Conservation (phyloP, 2,329 filamentous ascomycete species). For the Pyrenochaeta sp. region DNA sequence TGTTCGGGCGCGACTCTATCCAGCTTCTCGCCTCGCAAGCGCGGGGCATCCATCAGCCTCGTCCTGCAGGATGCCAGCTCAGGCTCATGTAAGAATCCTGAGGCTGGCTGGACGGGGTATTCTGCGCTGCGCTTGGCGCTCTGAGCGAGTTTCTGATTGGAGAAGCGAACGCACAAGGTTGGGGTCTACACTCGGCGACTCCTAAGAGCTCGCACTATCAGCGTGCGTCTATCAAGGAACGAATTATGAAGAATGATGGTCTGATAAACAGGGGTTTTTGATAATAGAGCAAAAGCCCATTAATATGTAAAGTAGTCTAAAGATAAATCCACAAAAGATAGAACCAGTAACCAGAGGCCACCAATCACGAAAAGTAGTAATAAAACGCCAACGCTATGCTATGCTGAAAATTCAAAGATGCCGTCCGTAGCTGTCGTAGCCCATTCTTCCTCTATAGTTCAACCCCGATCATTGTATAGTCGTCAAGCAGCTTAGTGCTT, state of each 20-base stretch:
- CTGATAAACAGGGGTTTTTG: background rate
- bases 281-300: constrained; percentile 4
- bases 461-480: background rate
- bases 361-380: constrained; percentile 9
- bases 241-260: no score
- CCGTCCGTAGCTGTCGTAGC: background rate
- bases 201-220: no score
- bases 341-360: constrained; percentile 14
- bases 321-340: constrained; percentile 13
- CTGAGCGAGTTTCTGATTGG: background rate
- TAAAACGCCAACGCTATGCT: constrained; percentile 28
- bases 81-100: constrained; percentile 4
- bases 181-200: no score
- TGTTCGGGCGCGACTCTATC: no score
- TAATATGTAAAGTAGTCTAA: constrained; percentile 7
- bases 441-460: background rate
- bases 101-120: constrained; percentile 6
- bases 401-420: constrained; percentile 15
- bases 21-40: constrained; percentile 4
- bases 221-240: no score
- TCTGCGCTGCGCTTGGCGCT: background rate
- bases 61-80: constrained; percentile 7
- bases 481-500: constrained; percentile 2
- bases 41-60: constrained; percentile 7
- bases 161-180: no score